A percentile compares a stretch with the other conserved stretches of the same genome.
phyloP scores from a whole-genome alignment of 352 stramenopile species.

The Phytophthora tubulina region DNA sequence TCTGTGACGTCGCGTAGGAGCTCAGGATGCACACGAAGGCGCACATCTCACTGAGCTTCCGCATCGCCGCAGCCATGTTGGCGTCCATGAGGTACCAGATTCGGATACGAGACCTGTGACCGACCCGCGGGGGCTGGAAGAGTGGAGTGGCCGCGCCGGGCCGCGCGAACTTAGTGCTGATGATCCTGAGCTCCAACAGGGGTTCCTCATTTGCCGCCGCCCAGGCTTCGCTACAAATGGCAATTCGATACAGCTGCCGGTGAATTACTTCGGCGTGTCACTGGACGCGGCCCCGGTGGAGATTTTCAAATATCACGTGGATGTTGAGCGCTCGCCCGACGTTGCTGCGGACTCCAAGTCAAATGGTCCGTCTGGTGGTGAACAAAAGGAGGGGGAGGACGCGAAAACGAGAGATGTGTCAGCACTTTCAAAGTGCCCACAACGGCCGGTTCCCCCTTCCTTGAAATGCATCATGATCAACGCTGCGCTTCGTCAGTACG shows the following conservation, averaged over 20 bases:
- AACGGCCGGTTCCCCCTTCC: conserved; percentile 50
- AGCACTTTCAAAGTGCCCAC: conserved; percentile 20
- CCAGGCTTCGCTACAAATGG: conserved; percentile 45
- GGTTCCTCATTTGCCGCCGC: conserved; percentile 59
- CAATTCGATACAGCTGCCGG: conserved; percentile 50
- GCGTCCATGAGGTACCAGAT: conserved; percentile 65
- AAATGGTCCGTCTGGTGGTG: conserved; percentile 51
- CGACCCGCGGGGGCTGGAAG: conserved; percentile 60
- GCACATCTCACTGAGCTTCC: conserved; percentile 81
- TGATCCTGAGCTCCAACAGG: conserved; percentile 47
- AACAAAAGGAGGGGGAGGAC: conserved; percentile 46
- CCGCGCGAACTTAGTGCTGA: conserved; percentile 49
- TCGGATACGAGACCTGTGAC: conserved; percentile 62
- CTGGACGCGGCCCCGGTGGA: conserved; percentile 46
- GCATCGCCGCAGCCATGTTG: conserved; percentile 77
- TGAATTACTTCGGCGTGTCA: conserved; percentile 75
- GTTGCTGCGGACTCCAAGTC: conserved; percentile 44
- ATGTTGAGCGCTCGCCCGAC: conserved; percentile 60
- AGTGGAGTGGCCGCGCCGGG: conserved; percentile 52
- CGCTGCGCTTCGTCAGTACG: conserved; percentile 55
- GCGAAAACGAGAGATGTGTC: conserved; percentile 54
- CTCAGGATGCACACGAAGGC: conserved; percentile 89
- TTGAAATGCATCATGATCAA: conserved; percentile 73
- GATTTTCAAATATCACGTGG: conserved; percentile 20
- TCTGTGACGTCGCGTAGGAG: conserved; percentile 71